Conservation (phyloP, 179 eudicot species). For the Silene vulgaris region DNA sequence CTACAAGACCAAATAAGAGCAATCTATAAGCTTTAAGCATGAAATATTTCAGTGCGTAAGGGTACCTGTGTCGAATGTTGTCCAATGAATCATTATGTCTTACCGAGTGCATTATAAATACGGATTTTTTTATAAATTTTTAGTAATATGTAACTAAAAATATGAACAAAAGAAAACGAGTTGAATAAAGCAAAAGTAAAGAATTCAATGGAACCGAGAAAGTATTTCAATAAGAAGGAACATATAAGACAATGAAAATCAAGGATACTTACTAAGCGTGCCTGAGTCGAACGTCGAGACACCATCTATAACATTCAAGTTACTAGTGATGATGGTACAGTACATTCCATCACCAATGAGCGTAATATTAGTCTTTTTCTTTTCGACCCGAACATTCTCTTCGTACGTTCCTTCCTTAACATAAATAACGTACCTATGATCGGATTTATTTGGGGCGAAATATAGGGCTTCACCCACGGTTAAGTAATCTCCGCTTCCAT, state of each 20-base stretch:
- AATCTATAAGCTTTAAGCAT: not conserved
- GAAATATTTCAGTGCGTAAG: no score
- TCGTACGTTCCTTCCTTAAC: not conserved
- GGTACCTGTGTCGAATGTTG: no score
- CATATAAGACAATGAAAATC: not conserved
- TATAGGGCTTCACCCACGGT: not conserved
- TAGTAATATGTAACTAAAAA: no score
- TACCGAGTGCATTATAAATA: no score
- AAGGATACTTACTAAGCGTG: not conserved
- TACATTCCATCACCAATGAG: not conserved
- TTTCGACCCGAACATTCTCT: not conserved
- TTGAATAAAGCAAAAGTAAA: no score
- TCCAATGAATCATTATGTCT: no score
- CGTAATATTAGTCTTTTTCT: not conserved
- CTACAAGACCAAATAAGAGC: not conserved
- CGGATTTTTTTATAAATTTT: no score
- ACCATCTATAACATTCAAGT: not conserved
- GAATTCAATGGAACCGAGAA: no score
- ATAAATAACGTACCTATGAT: not conserved
- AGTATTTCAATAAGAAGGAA: no score
- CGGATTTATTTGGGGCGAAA: not conserved
- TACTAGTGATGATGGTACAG: not conserved
- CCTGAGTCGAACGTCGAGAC: not conserved
- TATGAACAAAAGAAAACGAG: no score
- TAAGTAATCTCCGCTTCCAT: not conserved